Evolutionary conservation across 1,139 yeast species (phyloP), one percentile per base, ranked within the genome.

Genomic region (Candida tetrigidarum): DNA sequence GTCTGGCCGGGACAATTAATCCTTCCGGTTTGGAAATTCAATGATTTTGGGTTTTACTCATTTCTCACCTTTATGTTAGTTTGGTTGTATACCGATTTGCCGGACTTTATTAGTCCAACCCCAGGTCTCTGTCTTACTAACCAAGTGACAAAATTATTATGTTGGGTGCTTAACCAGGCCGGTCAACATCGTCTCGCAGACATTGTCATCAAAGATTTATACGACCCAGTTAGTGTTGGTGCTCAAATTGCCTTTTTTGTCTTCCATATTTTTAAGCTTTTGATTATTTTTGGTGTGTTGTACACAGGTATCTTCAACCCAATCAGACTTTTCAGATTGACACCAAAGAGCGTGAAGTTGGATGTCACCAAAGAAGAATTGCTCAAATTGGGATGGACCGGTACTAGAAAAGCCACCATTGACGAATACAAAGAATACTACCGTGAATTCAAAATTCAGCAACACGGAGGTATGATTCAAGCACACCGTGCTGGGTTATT

Each of bases 61-160:
- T 72, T 83, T 41, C 49, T 78, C 14, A 44, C 77, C 0, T 50
- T 76, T 6, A 70, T 91, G 57, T 44, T 77, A 11, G 68, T 68
- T 15, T 93, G 99, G 98, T 77, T 93, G 50, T 93, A 92, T 64
- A 83, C 96, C 3, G 98, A 93, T 67, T 75, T 93, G 61, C 99
- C 99, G 1, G 96, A 90, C 60, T 79, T 75, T 56, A 73, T 90
- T 46, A 81, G 92, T 35, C 97, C 97, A 41, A 92, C 98, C 3
- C 98, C 98, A 0, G 97, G 97, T 23, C 76, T 83, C 47, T 86
- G 93, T 53, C 72, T 90, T 48, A 86, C 96, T n/a, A 83, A 83
- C 58, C 81, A 84, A 54, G 51, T 82, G 22, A 69, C 83, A 33
- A 65, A 67, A 52, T 26, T 63, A 9, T 52, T 73, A 18, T 66